Conservation (phyloP, 805 yeast genomes). For the Ogataea angusta region DNA sequence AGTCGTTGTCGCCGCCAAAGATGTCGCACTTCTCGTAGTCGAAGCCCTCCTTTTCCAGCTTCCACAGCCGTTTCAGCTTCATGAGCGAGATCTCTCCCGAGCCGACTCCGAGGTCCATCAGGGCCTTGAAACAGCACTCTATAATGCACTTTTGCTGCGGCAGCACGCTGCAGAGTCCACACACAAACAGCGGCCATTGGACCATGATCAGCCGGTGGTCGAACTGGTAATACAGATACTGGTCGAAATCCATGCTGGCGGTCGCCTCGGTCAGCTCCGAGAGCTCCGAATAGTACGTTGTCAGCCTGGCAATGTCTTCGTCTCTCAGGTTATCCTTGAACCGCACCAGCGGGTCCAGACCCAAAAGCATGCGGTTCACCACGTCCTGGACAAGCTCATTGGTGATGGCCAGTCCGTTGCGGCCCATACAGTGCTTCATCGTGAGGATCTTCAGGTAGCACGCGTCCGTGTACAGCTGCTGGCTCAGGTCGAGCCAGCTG, state of each 20-base stretch:
- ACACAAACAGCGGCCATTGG: slow-evolving; percentile 36
- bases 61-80: slow-evolving; percentile 32
- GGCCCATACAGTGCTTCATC: slow-evolving; percentile 25
- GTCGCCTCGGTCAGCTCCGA: not conserved
- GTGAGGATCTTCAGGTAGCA: slow-evolving; percentile 36
- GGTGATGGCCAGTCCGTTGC: slow-evolving; percentile 25
- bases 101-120: slow-evolving; percentile 35
- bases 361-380: slow-evolving; percentile 30
- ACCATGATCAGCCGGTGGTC: slow-evolving; percentile 37
- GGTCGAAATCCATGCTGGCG: slow-evolving; percentile 17
- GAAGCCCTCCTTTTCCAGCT: slow-evolving; percentile 26
- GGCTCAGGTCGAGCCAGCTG: slow-evolving; percentile 37
- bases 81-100: slow-evolving; percentile 34
- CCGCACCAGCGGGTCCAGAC: slow-evolving; percentile 25
- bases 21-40: slow-evolving; percentile 25
- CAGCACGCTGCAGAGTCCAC: slow-evolving; percentile 33
- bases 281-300: slow-evolving; percentile 16
- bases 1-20: slow-evolving; percentile 33
- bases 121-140: slow-evolving; percentile 35
- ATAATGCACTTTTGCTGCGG: slow-evolving; percentile 32
- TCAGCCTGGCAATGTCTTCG: slow-evolving; percentile 17
- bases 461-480: slow-evolving; percentile 39
- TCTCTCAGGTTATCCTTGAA: slow-evolving; percentile 18
- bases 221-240: slow-evolving; percentile 31
- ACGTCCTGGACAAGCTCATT: slow-evolving; percentile 30